Base-by-base conservation (phyloP, 192 early-diverging fungal species). In the Coemansia brasiliensis region DNA sequence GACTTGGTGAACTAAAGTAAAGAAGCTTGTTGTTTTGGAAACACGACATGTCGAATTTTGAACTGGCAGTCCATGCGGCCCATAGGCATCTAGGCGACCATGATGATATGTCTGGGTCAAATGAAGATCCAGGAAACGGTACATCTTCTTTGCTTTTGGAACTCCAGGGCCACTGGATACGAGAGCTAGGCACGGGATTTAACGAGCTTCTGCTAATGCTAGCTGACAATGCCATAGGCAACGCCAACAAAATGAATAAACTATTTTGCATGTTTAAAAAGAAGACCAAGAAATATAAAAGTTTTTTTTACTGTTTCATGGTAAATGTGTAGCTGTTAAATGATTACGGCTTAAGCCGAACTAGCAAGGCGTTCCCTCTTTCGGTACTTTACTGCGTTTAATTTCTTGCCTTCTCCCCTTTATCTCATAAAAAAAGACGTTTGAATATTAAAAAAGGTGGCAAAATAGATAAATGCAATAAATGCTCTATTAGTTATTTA, bases 91-190 rank as follows among this genome's bases (percentile, higher is more conserved):
- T 20, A 12, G 65, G 75, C 0, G 61, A 64, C 20, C 35, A 13
- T 16, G 60, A 54, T 0, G 69, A 57, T n/a, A 79, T 57, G 25
- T 79, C 75, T 4, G 65, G 41, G 20, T 70, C 57, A 60, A 71
- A 63, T 21, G 52, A 40, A 1, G 46, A 46, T 5, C 64, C 57
- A 5, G 68, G 64, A 24, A 67, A 35, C 4, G 60, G 68, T 1
- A 64, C 67, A 27, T 78, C 64, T 11, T 60, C 29, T n/a, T 52
- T 63, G 27, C 57, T 64, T 10, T 52, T 56, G 8, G 45, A 24
- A 39, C 60, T 60, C 68, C 68, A 71, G 7, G 64, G 74, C 74
- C 74, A 78, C 43, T 64, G 64, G 22, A 78, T 37, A 7, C 64
- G 50, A 4, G 24, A 8, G 22, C 45, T 49, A 15, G 24, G 5